Evolutionary conservation across 208 protist species (phyloP).

Genomic region (Leptomonas seymouri): DNA sequence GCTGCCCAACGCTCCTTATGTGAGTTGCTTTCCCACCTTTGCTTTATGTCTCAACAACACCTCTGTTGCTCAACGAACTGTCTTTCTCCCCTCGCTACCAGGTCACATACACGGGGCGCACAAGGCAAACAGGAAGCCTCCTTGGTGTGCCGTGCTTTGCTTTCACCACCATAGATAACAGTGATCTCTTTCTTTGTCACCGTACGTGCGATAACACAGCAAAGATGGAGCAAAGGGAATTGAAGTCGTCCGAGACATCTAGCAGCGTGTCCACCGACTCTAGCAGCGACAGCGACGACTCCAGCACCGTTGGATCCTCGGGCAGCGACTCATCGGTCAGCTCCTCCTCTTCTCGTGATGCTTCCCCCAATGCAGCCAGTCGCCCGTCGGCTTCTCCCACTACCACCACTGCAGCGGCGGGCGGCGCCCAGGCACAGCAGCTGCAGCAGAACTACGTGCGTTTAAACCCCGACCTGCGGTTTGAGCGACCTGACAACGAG

Average conservation of each 20-base stretch:
- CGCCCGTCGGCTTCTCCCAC: neutral
- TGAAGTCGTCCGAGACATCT: neutral
- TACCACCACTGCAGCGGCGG: neutral
- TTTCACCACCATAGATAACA: neutral
- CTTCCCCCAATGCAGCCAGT: neutral
- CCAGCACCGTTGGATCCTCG: conserved; percentile 20
- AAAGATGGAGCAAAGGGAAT: neutral
- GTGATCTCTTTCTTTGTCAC: conserved; percentile 7
- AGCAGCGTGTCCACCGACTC: conserved; percentile 30
- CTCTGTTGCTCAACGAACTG: too few species aligned
- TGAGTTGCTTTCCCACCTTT: too few species aligned
- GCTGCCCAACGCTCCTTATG: too few species aligned
- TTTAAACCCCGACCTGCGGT: conserved; percentile 71
- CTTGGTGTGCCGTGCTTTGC: neutral
- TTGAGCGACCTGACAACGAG: conserved; percentile 69
- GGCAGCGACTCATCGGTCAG: conserved; percentile 26
- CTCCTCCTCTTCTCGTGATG: conserved; percentile 1
- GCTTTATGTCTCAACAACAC: too few species aligned
- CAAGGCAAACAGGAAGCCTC: too few species aligned
- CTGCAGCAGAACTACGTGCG: conserved; percentile 28
- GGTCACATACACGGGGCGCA: too few species aligned
- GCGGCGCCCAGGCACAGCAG: neutral
- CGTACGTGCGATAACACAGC: neutral
- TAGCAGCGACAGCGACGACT: conserved; percentile 31
- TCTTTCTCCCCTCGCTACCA: too few species aligned